Evolutionary conservation across 805 yeast genomes (phyloP).

Genomic region (Cyberlindnera amylophila): DNA sequence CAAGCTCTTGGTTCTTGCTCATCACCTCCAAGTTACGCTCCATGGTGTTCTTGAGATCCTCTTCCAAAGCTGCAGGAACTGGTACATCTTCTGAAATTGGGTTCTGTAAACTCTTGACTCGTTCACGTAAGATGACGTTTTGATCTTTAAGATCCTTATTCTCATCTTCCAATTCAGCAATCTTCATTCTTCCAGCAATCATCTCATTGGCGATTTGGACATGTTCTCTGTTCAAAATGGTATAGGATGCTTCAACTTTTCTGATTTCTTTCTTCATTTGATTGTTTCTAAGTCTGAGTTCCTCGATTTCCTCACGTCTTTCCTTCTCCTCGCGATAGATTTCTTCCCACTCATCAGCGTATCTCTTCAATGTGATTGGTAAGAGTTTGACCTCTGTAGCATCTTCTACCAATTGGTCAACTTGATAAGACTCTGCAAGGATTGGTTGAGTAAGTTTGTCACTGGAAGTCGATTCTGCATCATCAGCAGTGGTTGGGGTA

Average conservation of each 20-base stretch:
- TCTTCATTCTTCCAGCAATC: constrained; percentile 70
- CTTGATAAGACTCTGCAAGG: constrained; percentile 43
- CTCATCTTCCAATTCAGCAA: constrained; percentile 75
- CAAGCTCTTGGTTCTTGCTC: constrained; percentile 55
- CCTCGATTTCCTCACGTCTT: constrained; percentile 62
- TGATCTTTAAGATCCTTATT: constrained; percentile 54
- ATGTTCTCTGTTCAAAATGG: constrained; percentile 75
- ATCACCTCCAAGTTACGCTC: constrained; percentile 62
- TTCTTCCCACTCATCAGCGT: constrained; percentile 69
- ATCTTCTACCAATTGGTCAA: constrained; percentile 73
- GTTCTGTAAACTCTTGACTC: constrained; percentile 27
- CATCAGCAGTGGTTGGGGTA: not conserved
- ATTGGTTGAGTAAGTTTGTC: constrained; percentile 11
- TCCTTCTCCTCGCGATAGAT: constrained; percentile 71
- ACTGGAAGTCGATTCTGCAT: not conserved
- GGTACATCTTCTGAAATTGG: constrained; percentile 31
- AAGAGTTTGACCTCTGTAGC: constrained; percentile 70
- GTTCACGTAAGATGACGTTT: constrained; percentile 43
- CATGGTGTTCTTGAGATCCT: constrained; percentile 56
- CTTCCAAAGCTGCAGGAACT: constrained; percentile 39
- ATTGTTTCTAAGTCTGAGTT: constrained; percentile 64
- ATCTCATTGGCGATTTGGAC: constrained; percentile 82
- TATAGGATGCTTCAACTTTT: constrained; percentile 65
- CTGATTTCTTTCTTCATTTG: constrained; percentile 69
- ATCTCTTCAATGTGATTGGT: constrained; percentile 70